Percentiles rank a stretch among this genome's conserved stretches.
These are phyloP conservation scores for Akanthomyces uredinophilus DNA, from an alignment of 2,329 filamentous ascomycete genomes.

Conservation along the genomic window DNA sequence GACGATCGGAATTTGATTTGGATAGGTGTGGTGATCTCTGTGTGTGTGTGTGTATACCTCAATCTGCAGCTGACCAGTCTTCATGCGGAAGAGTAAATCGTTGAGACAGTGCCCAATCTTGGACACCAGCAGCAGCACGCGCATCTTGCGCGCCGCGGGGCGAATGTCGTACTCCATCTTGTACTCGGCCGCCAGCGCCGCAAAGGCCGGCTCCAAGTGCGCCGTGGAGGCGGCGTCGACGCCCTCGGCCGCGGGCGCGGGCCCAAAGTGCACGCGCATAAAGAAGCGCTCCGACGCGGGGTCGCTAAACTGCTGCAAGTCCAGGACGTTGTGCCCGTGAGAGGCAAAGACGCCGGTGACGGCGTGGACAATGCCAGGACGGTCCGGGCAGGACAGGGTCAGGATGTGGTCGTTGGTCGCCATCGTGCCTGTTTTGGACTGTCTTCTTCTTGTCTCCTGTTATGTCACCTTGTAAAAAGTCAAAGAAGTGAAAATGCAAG, in stretches of 20 bases:
- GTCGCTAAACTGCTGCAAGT: slow-evolving; percentile 81
- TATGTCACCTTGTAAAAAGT: slow-evolving; percentile 2
- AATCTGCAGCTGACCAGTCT: slow-evolving; percentile 67
- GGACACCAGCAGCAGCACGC: slow-evolving; percentile 82
- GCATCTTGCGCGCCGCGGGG: slow-evolving; percentile 62
- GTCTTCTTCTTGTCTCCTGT: background rate
- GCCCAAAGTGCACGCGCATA: slow-evolving; percentile 80
- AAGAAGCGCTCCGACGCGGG: slow-evolving; percentile 71
- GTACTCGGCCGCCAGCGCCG: slow-evolving; percentile 56
- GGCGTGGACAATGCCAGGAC: slow-evolving; percentile 78
- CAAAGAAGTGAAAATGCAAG: slow-evolving; percentile 9
- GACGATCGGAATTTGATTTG: no score
- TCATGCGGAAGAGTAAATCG: slow-evolving; percentile 74
- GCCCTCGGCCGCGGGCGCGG: slow-evolving; percentile 38
- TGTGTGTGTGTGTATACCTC: slow-evolving; percentile 36
- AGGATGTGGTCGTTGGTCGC: slow-evolving; percentile 59
- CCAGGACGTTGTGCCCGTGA: slow-evolving; percentile 73
- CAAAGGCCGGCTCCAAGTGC: slow-evolving; percentile 52
- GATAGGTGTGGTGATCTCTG: background rate
- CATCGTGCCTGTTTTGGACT: slow-evolving; percentile 26
- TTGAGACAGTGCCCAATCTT: slow-evolving; percentile 85
- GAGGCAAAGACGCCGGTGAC: slow-evolving; percentile 72
- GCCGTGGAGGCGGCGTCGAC: slow-evolving; percentile 34
- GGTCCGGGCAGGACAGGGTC: slow-evolving; percentile 78
- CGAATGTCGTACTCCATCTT: slow-evolving; percentile 68